These are phyloP conservation scores for Lichtheimia ramosa DNA, from an alignment of 371 early-diverging fungal genomes.

Conservation along the genomic window DNA sequence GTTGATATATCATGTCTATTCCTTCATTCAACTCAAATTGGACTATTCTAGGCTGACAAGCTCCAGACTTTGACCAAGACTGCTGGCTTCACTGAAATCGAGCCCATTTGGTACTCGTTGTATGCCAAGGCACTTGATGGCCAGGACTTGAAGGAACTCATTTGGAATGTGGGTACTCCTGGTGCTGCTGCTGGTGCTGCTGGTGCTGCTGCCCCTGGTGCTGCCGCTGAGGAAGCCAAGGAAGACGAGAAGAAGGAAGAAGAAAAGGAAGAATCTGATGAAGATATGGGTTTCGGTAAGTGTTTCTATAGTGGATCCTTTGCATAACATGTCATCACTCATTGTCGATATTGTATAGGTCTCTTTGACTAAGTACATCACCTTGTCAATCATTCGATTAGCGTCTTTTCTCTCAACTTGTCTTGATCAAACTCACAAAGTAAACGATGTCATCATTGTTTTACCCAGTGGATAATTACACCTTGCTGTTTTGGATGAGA, in stretches of 20 bases:
- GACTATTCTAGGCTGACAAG: slow-evolving; percentile 87
- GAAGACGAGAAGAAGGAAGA: slow-evolving; percentile 66
- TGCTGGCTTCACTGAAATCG: slow-evolving; percentile 86
- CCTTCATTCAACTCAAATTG: background rate
- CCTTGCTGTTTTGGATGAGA: too few species aligned
- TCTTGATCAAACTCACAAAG: too few species aligned
- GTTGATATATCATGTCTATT: background rate
- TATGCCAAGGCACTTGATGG: slow-evolving; percentile 98
- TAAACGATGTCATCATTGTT: too few species aligned
- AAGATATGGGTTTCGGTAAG: slow-evolving; percentile 90
- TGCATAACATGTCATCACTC: background rate
- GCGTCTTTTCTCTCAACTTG: too few species aligned
- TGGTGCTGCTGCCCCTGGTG: slow-evolving; percentile 54
- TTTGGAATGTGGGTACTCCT: slow-evolving; percentile 91
- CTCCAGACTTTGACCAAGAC: slow-evolving; percentile 88
- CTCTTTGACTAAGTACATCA: slow-evolving; percentile 75
- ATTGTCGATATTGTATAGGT: slow-evolving; percentile 41
- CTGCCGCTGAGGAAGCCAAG: slow-evolving; percentile 60
- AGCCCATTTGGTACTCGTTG: slow-evolving; percentile 93
- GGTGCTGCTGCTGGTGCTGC: slow-evolving; percentile 58
- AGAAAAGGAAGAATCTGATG: slow-evolving; percentile 88
- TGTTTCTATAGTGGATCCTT: slow-evolving; percentile 1
- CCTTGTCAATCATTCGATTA: too few species aligned
- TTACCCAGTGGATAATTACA: too few species aligned
- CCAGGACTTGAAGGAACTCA: slow-evolving; percentile 87